A percentile compares a stretch with the other conserved stretches of the same genome.
Conservation (phyloP, 208 protist genomes). For the Trypanosoma avium region DNA sequence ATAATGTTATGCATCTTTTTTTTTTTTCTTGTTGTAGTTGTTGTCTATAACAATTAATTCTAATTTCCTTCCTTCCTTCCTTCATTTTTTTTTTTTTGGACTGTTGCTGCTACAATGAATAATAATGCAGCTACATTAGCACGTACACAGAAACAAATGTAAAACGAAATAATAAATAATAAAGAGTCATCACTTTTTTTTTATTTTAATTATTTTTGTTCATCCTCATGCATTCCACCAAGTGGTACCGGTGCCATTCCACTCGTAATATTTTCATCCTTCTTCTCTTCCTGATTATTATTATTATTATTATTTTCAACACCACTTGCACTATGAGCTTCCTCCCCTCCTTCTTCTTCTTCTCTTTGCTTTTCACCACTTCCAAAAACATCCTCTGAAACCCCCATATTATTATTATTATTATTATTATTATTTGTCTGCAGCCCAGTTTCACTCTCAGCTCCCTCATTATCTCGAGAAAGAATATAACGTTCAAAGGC, state of each 20-base stretch:
- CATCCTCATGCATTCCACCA: background rate
- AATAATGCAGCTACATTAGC: no score
- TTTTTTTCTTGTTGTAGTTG: no score
- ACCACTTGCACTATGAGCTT: no score
- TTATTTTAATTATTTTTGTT: slow-evolving; percentile 6
- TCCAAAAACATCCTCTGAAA: slow-evolving; percentile 33
- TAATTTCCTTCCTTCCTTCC: background rate
- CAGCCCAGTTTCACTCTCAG: no score
- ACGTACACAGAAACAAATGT: background rate
- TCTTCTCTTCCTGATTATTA: background rate
- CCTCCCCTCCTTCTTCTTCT: background rate
- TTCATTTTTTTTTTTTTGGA: background rate
- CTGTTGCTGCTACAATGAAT: background rate
- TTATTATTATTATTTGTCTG: no score
- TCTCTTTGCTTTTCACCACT: background rate
- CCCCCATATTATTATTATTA: slow-evolving; percentile 6
- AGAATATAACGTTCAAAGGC: no score
- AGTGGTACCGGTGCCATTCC: background rate
- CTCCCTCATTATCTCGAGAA: no score
- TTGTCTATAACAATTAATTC: no score
- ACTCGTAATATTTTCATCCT: background rate
- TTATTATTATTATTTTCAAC: slow-evolving; percentile 3
- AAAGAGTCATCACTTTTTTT: no score
- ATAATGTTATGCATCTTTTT: no score
- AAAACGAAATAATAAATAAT: slow-evolving; percentile 7